Evolutionary conservation across 2,329 filamentous ascomycete species (phyloP), one percentile per base, ranked within the genome.

Genomic region (Pyrenochaeta sp.): DNA sequence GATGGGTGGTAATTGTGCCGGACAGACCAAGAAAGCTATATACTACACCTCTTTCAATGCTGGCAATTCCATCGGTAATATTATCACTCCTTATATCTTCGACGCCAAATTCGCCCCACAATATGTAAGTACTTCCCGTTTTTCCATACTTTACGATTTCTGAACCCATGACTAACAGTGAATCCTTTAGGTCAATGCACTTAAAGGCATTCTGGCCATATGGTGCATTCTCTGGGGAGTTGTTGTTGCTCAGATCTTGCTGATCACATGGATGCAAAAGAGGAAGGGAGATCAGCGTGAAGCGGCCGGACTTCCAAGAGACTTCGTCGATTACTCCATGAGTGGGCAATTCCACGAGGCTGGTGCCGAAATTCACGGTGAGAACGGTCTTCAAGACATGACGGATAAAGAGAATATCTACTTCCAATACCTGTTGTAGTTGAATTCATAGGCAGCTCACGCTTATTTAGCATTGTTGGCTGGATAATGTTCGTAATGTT

Each of bases 1-100:
- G 89, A 87, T 90, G 56, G 83, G 90, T 5, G 86, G 84, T 7
- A 91, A 91, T 72, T 90, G 87, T 0, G 89, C 82, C 0, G 89
- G 89, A 6, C 85, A 84, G 15, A 90, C 88, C 2, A 90, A 91
- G 75, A 89, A 88, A 68, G 87, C 86, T 0, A 81, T 85, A 48
- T 82, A 87, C 39, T 87, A 90, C 82, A 85, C 84, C 0, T 76
- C 89, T 0, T 90, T 86, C 79, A 88, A 89, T 64, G 87, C 85
- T 1, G 88, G 85, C 0, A 82, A 83, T 2, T 84, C 86, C 0
- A 82, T 84, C 0, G 89, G 89, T 2, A 90, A 90, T 70, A 89
- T 91, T 55, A 69, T 69, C 2, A 67, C 65, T 5, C 66, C 66
- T 1, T 67, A 67, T 19, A 67, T 69, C 47, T 69, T 69, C 25